A percentile compares a stretch with the other conserved stretches of the same genome.
These are phyloP conservation scores for Rusavskia elegans DNA, from an alignment of 495 filamentous ascomycete species.

Conservation along the genomic window DNA sequence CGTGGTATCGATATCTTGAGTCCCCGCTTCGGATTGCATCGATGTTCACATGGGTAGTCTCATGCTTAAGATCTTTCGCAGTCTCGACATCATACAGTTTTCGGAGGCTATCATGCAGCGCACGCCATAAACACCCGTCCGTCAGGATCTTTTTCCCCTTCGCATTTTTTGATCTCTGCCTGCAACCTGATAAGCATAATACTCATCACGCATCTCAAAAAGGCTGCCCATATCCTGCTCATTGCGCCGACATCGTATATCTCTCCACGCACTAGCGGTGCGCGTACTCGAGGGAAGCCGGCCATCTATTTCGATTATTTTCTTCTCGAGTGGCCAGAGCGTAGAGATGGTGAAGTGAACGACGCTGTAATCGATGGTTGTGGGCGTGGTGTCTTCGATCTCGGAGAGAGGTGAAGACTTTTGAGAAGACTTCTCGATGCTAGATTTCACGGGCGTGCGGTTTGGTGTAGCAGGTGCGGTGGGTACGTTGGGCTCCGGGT, in stretches of 20 bases:
- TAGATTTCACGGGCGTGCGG: too few relatives aligned
- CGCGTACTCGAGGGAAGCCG: slow-evolving; percentile 15
- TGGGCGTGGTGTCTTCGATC: not conserved
- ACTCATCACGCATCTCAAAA: slow-evolving; percentile 33
- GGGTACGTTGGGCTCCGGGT: too few relatives aligned
- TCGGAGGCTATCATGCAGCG: too few relatives aligned
- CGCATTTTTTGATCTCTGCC: not conserved
- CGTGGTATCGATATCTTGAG: too few relatives aligned
- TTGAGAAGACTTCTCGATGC: not conserved
- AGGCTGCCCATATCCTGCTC: slow-evolving; percentile 42
- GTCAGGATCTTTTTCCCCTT: too few relatives aligned
- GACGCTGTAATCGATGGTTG: slow-evolving; percentile 10
- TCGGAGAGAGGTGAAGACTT: not conserved
- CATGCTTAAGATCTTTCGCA: too few relatives aligned
- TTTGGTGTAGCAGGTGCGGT: too few relatives aligned
- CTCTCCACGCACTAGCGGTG: slow-evolving; percentile 34
- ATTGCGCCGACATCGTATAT: slow-evolving; percentile 30
- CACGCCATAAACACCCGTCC: too few relatives aligned
- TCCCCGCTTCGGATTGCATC: too few relatives aligned
- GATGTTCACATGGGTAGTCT: too few relatives aligned
- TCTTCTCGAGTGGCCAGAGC: slow-evolving; percentile 14
- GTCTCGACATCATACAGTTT: too few relatives aligned
- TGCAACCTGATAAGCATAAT: slow-evolving; percentile 1
- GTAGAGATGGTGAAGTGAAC: slow-evolving; percentile 19
- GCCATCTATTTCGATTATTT: slow-evolving; percentile 29